A percentile compares a stretch with the other conserved stretches of the same genome.
Evolutionary conservation across 1,284 basidiomycete species (phyloP).

Genomic region (Sporisorium exsertum): DNA sequence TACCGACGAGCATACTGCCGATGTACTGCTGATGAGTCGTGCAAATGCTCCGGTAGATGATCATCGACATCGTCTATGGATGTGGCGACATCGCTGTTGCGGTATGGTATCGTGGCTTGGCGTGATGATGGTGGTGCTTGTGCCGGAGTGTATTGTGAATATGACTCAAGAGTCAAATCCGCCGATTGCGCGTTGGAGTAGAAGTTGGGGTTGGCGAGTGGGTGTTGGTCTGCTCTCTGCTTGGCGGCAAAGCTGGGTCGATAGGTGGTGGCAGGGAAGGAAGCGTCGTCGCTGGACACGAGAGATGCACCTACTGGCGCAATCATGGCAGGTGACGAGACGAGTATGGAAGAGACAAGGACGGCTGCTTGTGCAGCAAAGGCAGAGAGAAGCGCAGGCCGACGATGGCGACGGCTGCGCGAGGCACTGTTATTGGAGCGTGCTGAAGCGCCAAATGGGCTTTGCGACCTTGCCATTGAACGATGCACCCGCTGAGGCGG

Average conservation of each 20-base stretch:
- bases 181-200: not conserved
- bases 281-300: not conserved
- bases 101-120: conserved; percentile 1
- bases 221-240: not conserved
- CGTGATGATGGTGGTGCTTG: conserved; percentile 10
- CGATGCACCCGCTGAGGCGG: not conserved
- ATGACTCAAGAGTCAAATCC: not conserved
- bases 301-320: conserved; percentile 16
- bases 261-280: not conserved
- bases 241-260: conserved; percentile 12
- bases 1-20: conserved; percentile 30
- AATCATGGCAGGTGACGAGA: conserved; percentile 44
- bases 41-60: conserved; percentile 10
- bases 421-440: not conserved
- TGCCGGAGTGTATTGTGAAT: conserved; percentile 1
- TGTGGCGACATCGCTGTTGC: not conserved
- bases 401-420: conserved; percentile 9
- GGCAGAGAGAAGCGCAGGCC: conserved; percentile 14
- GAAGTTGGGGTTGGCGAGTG: not conserved
- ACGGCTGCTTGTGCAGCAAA: conserved; percentile 31
- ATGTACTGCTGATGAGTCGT: conserved; percentile 5
- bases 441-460: not conserved
- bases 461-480: not conserved
- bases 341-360: conserved; percentile 52
- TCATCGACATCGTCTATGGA: conserved; percentile 28